Percentiles rank a stretch among this genome's conserved stretches.
Evolutionary conservation across 2,329 filamentous ascomycete species (phyloP).

Genomic region (Mycosphaerelloides madeirae): DNA sequence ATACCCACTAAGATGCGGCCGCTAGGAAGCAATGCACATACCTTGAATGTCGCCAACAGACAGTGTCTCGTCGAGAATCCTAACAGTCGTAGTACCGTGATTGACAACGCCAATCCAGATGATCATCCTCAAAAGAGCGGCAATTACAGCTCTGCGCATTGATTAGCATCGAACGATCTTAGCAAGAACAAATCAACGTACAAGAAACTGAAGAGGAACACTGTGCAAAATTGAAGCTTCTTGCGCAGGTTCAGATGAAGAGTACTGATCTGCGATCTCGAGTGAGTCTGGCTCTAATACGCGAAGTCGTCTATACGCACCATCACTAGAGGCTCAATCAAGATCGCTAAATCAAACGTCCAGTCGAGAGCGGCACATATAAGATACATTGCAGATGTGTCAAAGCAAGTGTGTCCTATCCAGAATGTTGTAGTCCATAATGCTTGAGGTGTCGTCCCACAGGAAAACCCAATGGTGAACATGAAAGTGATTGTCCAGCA

Average conservation of each 20-base stretch:
- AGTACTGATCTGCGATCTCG: slow-evolving; percentile 3
- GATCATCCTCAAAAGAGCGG: slow-evolving; percentile 13
- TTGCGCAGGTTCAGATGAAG: slow-evolving; percentile 7
- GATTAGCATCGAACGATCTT: not conserved
- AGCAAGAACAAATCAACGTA: too few species aligned
- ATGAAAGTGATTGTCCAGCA: slow-evolving; percentile 12
- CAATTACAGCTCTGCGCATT: slow-evolving; percentile 8
- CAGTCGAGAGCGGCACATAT: slow-evolving; percentile 6
- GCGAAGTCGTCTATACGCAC: not conserved
- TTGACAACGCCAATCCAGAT: slow-evolving; percentile 7
- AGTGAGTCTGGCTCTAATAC: not conserved
- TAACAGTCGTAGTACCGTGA: slow-evolving; percentile 6
- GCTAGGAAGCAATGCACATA: not conserved
- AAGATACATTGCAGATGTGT: slow-evolving; percentile 11
- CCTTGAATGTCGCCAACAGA: not conserved
- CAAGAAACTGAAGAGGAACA: slow-evolving; percentile 12
- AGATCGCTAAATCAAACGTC: slow-evolving; percentile 9
- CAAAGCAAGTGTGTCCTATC: slow-evolving; percentile 5
- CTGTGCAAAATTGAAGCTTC: slow-evolving; percentile 11
- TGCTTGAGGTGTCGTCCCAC: slow-evolving; percentile 9
- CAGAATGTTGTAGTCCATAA: slow-evolving; percentile 10
- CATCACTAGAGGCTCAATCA: slow-evolving; percentile 13
- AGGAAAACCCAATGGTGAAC: slow-evolving; percentile 12
- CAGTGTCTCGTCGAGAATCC: not conserved
- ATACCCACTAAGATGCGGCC: too few species aligned